phyloP scores from a whole-genome alignment of 2,329 filamentous ascomycete species.

The Teratosphaeria epicoccoides region DNA sequence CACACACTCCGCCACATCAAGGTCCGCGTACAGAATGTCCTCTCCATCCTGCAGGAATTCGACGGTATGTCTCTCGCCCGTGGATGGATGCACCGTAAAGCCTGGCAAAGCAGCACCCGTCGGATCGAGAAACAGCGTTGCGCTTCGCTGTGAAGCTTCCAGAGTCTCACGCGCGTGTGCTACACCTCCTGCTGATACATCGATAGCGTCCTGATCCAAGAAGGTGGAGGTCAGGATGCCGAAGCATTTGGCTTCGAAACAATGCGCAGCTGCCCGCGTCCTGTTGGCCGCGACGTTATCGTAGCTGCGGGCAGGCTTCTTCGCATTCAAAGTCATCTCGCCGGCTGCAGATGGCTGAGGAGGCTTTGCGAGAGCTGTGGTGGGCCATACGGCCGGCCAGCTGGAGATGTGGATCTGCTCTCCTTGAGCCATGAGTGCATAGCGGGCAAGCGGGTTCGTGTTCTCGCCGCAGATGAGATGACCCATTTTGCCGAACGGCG shows the following conservation, averaged over 20 bases:
- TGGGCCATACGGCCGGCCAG: constrained; percentile 48
- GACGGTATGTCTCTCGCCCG: constrained; percentile 8
- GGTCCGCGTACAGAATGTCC: constrained; percentile 42
- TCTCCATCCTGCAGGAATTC: constrained; percentile 37
- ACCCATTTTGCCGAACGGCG: constrained; percentile 36
- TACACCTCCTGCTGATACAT: constrained; percentile 23
- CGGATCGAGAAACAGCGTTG: constrained; percentile 43
- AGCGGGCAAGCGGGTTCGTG: constrained; percentile 46
- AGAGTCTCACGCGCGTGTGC: constrained; percentile 21
- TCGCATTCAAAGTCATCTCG: background rate
- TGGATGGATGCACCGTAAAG: constrained; percentile 27
- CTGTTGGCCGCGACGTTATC: constrained; percentile 45
- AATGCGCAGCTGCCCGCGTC: constrained; percentile 44
- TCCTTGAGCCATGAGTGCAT: constrained; percentile 43
- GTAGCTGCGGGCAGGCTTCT: constrained; percentile 31
- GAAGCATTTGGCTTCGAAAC: constrained; percentile 49
- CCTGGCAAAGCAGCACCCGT: constrained; percentile 32
- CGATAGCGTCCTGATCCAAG: constrained; percentile 26
- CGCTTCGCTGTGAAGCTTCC: constrained; percentile 31
- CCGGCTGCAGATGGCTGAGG: background rate
- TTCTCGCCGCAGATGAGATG: constrained; percentile 48
- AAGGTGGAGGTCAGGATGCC: constrained; percentile 40
- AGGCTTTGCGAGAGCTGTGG: constrained; percentile 13
- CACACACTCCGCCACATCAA: constrained; percentile 40
- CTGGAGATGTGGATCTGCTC: constrained; percentile 47